Percentiles rank a stretch among this genome's conserved stretches.
phyloP scores from a whole-genome alignment of 345 rosid species.

The Ceriops tagal region DNA sequence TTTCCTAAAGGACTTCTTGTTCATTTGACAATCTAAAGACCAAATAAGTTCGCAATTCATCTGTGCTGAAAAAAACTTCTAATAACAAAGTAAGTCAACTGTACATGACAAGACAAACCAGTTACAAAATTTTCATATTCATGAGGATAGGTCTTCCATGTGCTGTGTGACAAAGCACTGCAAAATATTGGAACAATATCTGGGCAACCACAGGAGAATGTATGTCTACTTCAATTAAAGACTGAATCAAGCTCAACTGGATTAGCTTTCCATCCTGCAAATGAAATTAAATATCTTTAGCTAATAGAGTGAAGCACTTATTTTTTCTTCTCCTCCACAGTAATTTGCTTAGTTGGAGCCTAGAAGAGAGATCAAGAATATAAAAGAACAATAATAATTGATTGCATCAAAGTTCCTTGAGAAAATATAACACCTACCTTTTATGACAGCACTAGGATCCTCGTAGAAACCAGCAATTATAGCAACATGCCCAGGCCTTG shows the following conservation, averaged over 20 bases:
- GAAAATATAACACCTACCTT: constrained; percentile 40
- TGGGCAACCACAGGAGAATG: constrained; percentile 86
- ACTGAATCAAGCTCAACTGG: constrained; percentile 97
- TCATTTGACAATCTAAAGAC: too few species aligned
- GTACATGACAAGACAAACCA: constrained; percentile 39
- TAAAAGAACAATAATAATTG: neutral
- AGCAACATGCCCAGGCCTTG: constrained; percentile 95
- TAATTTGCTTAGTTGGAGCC: neutral
- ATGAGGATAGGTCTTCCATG: constrained; percentile 82
- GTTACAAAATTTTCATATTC: constrained; percentile 96
- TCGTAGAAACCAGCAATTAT: constrained; percentile 91
- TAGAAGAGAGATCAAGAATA: neutral
- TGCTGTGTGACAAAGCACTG: constrained; percentile 73
- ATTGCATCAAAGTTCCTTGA: constrained; percentile 5
- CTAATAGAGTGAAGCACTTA: neutral
- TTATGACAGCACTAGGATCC: too few species aligned
- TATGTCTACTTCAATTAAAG: constrained; percentile 76
- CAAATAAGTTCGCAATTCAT: too few species aligned
- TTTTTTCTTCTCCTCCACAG: neutral
- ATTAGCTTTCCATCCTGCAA: constrained; percentile 96
- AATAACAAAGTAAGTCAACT: too few species aligned
- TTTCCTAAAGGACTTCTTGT: too few species aligned
- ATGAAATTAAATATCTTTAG: constrained; percentile 17
- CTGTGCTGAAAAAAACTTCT: too few species aligned
- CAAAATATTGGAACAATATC: constrained; percentile 96